Conservation (phyloP, 805 yeast species). For the Tetrapisispora phaffii region DNA sequence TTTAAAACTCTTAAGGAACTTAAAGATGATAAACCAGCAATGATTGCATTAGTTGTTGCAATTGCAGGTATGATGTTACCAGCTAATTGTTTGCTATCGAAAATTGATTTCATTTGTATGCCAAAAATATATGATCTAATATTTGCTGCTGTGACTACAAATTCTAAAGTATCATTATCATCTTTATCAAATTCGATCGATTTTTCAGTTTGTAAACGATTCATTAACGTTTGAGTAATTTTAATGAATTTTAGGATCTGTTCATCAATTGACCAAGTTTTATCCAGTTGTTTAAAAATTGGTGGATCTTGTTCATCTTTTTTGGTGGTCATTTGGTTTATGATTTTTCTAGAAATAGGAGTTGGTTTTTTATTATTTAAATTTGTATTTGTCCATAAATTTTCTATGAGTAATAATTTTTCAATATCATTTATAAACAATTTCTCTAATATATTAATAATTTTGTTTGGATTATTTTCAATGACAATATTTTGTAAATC, state of each 20-base stretch:
- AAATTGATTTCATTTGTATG: constrained; percentile 64
- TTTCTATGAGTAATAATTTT: constrained; percentile 57
- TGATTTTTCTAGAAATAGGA: constrained; percentile 38
- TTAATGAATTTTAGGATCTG: constrained; percentile 49
- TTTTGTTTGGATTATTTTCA: constrained; percentile 25
- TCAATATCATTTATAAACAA: constrained; percentile 69
- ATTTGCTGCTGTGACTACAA: constrained; percentile 80
- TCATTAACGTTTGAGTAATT: constrained; percentile 41
- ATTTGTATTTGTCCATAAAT: constrained; percentile 63
- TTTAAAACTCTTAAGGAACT: constrained; percentile 51
- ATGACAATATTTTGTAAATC: constrained; percentile 36
- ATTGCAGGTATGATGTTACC: constrained; percentile 98
- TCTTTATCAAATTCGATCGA: constrained; percentile 78
- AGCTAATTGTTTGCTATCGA: constrained; percentile 88
- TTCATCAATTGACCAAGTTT: constrained; percentile 53
- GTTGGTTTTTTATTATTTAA: constrained; percentile 40
- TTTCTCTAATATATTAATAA: constrained; percentile 42
- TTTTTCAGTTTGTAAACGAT: constrained; percentile 34
- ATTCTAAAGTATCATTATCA: constrained; percentile 81
- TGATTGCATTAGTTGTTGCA: constrained; percentile 93
- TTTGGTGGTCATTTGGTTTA: constrained; percentile 3
- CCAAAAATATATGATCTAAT: constrained; percentile 61
- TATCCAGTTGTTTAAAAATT: constrained; percentile 22
- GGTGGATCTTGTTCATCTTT: constrained; percentile 5
- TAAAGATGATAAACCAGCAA: constrained; percentile 79